Percentiles rank a stretch among this genome's conserved stretches.
These are phyloP conservation scores for Fusarium ramigenum DNA, from an alignment of 2,329 filamentous ascomycete genomes.

Conservation along the genomic window DNA sequence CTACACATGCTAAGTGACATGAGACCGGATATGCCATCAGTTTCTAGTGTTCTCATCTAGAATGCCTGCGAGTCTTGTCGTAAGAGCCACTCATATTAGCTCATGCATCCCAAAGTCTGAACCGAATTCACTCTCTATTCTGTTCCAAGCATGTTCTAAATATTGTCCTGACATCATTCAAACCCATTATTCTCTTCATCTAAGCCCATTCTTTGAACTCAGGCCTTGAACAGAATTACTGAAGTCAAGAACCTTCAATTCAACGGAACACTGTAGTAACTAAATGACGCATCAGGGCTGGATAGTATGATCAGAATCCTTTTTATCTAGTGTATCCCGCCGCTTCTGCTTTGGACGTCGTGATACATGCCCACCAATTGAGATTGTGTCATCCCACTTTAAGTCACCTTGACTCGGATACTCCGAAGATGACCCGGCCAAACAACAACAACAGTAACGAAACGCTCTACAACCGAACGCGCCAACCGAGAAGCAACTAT, in stretches of 20 bases:
- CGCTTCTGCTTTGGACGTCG: not conserved
- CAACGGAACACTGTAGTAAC: too few species aligned
- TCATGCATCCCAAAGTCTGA: not conserved
- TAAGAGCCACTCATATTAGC: not conserved
- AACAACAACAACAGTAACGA: conserved; percentile 1
- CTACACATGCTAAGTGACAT: not conserved
- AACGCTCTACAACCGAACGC: not conserved
- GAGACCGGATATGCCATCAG: not conserved
- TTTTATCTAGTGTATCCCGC: not conserved
- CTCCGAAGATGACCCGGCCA: conserved; percentile 28
- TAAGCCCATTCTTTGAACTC: not conserved
- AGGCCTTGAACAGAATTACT: too few species aligned
- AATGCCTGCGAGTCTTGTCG: not conserved
- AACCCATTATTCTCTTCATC: not conserved
- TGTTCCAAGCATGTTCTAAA: not conserved
- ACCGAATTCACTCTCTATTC: not conserved
- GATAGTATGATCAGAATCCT: not conserved
- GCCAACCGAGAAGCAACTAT: not conserved
- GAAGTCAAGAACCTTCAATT: not conserved
- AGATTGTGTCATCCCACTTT: conserved; percentile 20
- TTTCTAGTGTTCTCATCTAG: not conserved
- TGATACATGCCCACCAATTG: conserved; percentile 10
- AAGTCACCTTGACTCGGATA: not conserved
- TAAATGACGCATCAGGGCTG: not conserved
- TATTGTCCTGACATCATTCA: not conserved